phyloP scores from a whole-genome alignment of 140 eudicot genomes.

The Erigeron philadelphicus region DNA sequence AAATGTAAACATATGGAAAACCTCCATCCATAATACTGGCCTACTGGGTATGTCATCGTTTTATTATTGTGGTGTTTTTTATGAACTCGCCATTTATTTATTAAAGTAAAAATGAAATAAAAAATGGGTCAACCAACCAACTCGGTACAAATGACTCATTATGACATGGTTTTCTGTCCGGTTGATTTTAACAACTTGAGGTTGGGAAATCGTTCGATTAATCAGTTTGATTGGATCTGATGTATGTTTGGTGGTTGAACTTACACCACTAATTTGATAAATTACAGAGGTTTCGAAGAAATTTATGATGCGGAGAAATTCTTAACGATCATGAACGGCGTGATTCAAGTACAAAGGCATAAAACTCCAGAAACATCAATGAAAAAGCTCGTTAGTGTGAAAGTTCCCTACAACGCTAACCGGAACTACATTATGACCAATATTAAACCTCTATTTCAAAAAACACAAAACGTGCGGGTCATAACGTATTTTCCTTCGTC shows the following conservation, averaged over 20 bases:
- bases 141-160: no score
- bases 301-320: slow-evolving; percentile 55
- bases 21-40: no score
- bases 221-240: no score
- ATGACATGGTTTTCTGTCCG: no score
- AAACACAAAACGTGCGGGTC: slow-evolving; percentile 36
- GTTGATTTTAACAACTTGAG: no score
- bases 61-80: no score
- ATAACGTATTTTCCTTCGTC: slow-evolving; percentile 42
- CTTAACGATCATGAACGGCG: slow-evolving; percentile 45
- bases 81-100: no score
- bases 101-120: no score
- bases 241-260: not conserved
- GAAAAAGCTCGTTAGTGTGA: slow-evolving; percentile 32
- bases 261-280: slow-evolving; percentile 3
- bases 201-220: no score
- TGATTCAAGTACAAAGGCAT: slow-evolving; percentile 47
- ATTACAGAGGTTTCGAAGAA: slow-evolving; percentile 59
- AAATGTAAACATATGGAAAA: no score
- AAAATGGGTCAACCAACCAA: no score
- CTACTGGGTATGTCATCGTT: no score
- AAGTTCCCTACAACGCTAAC: slow-evolving; percentile 57
- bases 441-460: slow-evolving; percentile 42
- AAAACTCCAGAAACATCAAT: slow-evolving; percentile 24
- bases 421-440: slow-evolving; percentile 37